Evolutionary conservation across 2,329 filamentous ascomycete genomes (phyloP), one percentile per base, ranked within the genome.

Genomic region (Alternaria brassicicola): DNA sequence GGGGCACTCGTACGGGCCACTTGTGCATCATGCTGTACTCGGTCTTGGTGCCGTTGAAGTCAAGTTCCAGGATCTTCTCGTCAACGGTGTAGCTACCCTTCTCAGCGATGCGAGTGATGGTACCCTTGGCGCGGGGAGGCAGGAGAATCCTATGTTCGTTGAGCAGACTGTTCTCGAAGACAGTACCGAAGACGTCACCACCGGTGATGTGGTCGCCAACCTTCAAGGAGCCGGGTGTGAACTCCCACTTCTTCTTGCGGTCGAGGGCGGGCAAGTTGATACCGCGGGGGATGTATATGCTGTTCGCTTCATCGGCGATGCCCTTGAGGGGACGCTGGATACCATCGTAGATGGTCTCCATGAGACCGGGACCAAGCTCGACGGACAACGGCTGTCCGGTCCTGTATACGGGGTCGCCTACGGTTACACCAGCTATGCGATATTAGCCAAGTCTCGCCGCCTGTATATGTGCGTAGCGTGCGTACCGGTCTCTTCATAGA

Each of bases 281-380:
- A 79, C 95, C 95, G 70, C 95, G 92, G 73, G 95, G 95, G 66
- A 99, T 99, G 80, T 99, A 99, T 80, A 99, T 99, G 80, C 91
- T 93, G 75, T 92, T 83, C 51, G 93, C 88, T 47, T 86, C 80
- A 38, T 89, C 83, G 69, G 92, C 84, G 73, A 99, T 99, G 67
- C 87, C 88, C 81, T 89, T 89, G 71, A 99, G 88, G 49, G 95
- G 95, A 76, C 95, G 89, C 80, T 99, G 95, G 74, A 99, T 99
- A 83, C 95, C 95, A 79, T 99, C 95, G 85, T 98, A 99, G 79
- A 99, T 99, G 68, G 95, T 97, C 82, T 98, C 94, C 86, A 99
- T 92, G 78, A 99, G 84, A 77, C 95, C 95, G 64, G 95, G 95
- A 49, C 95, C 95, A 46, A 99, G 89, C 80, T 99, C 95, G 80